Evolutionary conservation across 1,284 basidiomycete genomes (phyloP), one percentile per base, ranked within the genome.

Genomic region (Melampsora abietis-canadensis): DNA sequence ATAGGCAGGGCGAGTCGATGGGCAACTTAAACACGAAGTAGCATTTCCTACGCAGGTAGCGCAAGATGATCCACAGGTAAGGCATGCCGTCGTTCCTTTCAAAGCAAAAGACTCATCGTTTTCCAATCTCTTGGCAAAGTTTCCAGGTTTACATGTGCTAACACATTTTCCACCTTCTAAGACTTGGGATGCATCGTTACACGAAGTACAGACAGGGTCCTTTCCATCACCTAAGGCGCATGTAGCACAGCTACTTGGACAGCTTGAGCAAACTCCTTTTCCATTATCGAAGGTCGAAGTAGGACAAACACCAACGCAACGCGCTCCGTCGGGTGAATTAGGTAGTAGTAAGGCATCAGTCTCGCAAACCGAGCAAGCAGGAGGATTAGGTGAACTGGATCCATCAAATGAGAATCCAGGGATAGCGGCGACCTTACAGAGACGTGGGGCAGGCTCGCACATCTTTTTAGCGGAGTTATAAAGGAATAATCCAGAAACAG

Each of bases 391-490:
- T 19, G 57, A 47, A 27, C 21, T 61, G 24, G 59, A 69, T 31
- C 24, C 59, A 24, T 40, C 40, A 24, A 61, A 31, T 46, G 67
- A 69, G 40, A 69, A 69, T n/a, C 67, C 67, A 69, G 67, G 67
- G 47, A 69, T 60, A 15, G 40, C 27, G 37, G 67, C 54, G 34
- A 44, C 67, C 31, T 57, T 27, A 46, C 67, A 69, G 57, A 69
- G 67, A 51, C 40, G 67, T 21, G 67, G 67, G 6, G 59, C 67
- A 17, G 67, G 59, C 8, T 69, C 67, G 67, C 67, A 69, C n/a
- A 69, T 61, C 24, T 60, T 60, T 69, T 60, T 69, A 37, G 24
- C 62, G 60, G 60, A 60, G 27, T 69, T 69, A 27, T 61, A 62
- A 30, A 69, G 67, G 59, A 61, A 69, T 4, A 69, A 51, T 4